phyloP scores from a whole-genome alignment of 2,329 filamentous ascomycete genomes.

The Claviceps fusiformis region DNA sequence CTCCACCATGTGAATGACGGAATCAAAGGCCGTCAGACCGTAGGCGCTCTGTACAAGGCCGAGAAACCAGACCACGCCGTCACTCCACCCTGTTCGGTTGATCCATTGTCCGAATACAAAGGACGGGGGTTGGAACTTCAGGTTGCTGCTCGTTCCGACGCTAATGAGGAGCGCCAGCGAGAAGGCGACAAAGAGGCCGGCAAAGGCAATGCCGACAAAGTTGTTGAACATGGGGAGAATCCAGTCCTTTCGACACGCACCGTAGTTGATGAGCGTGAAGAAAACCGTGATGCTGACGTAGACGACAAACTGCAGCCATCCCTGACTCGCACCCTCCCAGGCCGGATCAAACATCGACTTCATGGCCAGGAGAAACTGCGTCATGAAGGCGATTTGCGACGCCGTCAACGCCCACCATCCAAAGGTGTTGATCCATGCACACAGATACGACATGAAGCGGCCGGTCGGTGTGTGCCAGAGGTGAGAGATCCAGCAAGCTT shows the following conservation, averaged over 20 bases:
- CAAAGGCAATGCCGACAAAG: slow-evolving; percentile 39
- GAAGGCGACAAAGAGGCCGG: slow-evolving; percentile 37
- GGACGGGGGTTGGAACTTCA: slow-evolving; percentile 32
- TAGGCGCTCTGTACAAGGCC: slow-evolving; percentile 44
- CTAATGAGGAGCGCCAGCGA: slow-evolving; percentile 36
- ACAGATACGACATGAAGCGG: slow-evolving; percentile 40
- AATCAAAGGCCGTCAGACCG: slow-evolving; percentile 41
- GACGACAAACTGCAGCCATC: slow-evolving; percentile 41
- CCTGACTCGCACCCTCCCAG: slow-evolving; percentile 29
- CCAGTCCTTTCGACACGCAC: slow-evolving; percentile 31
- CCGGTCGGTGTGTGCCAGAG: slow-evolving; percentile 25
- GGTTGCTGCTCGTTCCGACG: slow-evolving; percentile 29
- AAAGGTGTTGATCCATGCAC: slow-evolving; percentile 47
- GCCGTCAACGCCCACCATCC: slow-evolving; percentile 45
- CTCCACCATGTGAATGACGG: slow-evolving; percentile 45
- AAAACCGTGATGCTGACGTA: slow-evolving; percentile 35
- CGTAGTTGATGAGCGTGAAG: slow-evolving; percentile 36
- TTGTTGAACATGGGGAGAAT: slow-evolving; percentile 38
- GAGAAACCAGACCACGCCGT: slow-evolving; percentile 44
- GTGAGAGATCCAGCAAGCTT: slow-evolving; percentile 39
- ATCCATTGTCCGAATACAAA: slow-evolving; percentile 40
- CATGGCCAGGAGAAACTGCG: slow-evolving; percentile 42
- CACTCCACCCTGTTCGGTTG: slow-evolving; percentile 33
- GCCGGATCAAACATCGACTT: slow-evolving; percentile 36
- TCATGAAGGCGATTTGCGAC: slow-evolving; percentile 44